phyloP scores from a whole-genome alignment of 345 rosid genomes.

The Luvunga scandens region DNA sequence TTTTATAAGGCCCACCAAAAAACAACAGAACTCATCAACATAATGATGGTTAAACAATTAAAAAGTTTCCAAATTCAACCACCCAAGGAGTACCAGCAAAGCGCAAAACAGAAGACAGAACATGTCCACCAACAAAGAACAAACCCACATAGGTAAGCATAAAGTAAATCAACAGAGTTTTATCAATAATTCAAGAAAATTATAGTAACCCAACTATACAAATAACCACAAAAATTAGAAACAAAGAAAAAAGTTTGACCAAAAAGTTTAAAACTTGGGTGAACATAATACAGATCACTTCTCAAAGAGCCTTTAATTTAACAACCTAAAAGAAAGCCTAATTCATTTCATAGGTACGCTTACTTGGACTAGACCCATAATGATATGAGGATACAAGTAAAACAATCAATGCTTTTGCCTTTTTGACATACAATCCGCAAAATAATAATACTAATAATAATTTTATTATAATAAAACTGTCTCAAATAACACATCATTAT shows the following conservation, averaged over 20 bases:
- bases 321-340: slow-evolving; percentile 21
- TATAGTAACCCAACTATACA: neutral
- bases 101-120: neutral
- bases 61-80: neutral
- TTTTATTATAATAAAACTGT: slow-evolving; percentile 18
- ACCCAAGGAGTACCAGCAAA: neutral
- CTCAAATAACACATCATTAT: slow-evolving; percentile 36
- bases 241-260: neutral
- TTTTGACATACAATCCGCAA: neutral
- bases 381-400: slow-evolving; percentile 26
- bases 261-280: neutral
- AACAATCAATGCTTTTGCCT: slow-evolving; percentile 35
- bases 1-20: neutral
- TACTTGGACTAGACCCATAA: slow-evolving; percentile 30
- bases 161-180: neutral
- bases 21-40: neutral
- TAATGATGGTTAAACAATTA: neutral
- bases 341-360: slow-evolving; percentile 25
- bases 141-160: neutral
- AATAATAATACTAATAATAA: neutral
- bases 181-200: neutral
- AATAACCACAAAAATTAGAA: neutral
- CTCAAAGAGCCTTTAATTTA: slow-evolving; percentile 11
- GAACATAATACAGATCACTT: slow-evolving; percentile 16
- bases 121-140: neutral